phyloP scores from a whole-genome alignment of 768 basidiomycete species.

The Agrocybe pediades region DNA sequence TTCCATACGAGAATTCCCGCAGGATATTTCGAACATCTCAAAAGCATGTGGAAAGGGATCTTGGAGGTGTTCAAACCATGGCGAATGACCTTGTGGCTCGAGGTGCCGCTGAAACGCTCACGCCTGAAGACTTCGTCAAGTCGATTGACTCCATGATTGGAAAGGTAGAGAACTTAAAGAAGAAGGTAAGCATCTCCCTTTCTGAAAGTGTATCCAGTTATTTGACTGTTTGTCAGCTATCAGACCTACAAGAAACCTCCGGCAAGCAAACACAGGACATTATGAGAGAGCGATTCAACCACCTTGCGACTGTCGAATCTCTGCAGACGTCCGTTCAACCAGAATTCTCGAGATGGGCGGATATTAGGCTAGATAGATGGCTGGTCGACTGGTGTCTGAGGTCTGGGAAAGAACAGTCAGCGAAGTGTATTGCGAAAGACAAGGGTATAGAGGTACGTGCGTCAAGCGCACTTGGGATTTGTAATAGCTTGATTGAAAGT shows the following conservation, averaged over 20 bases:
- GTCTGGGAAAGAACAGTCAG: conserved; percentile 75
- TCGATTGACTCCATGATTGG: conserved; percentile 76
- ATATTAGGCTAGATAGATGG: conserved; percentile 83
- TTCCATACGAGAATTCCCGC: conserved; percentile 88
- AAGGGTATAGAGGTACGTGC: conserved; percentile 74
- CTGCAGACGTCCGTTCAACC: conserved; percentile 51
- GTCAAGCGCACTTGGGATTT: background rate
- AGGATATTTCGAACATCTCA: conserved; percentile 86
- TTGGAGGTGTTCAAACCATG: conserved; percentile 56
- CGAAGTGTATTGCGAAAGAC: conserved; percentile 73
- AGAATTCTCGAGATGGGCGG: conserved; percentile 76
- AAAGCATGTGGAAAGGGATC: conserved; percentile 79
- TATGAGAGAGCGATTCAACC: conserved; percentile 73
- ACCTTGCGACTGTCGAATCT: conserved; percentile 65
- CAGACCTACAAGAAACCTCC: conserved; percentile 47
- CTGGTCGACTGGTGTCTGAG: conserved; percentile 92
- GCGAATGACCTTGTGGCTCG: conserved; percentile 62
- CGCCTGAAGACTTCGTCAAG: conserved; percentile 55
- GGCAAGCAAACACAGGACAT: conserved; percentile 69
- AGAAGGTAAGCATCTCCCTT: conserved; percentile 65
- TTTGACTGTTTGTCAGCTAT: conserved; percentile 32
- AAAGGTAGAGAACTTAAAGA: conserved; percentile 78
- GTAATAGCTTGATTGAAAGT: conserved; percentile 11
- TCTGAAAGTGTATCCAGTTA: background rate
- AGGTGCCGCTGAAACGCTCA: conserved; percentile 36